These are phyloP conservation scores for Candida verbasci DNA, from an alignment of 805 yeast genomes.

Conservation along the genomic window DNA sequence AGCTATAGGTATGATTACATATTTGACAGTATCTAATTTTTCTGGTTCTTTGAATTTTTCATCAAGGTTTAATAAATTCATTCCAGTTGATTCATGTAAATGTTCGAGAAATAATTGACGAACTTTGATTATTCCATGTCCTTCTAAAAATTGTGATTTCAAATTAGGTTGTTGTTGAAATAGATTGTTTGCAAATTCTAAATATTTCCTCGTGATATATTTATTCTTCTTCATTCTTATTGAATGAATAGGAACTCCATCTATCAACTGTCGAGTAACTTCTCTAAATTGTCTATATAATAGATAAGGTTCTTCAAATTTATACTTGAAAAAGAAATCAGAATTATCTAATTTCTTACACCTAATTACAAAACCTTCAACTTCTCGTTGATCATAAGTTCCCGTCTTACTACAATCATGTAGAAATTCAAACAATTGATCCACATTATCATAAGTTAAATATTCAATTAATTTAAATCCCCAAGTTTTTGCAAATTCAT, in stretches of 20 bases:
- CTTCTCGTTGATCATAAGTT: slow-evolving; percentile 61
- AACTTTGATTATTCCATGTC: slow-evolving; percentile 70
- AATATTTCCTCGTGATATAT: slow-evolving; percentile 59
- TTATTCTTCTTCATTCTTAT: slow-evolving; percentile 47
- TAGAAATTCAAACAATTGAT: slow-evolving; percentile 46
- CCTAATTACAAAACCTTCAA: slow-evolving; percentile 93
- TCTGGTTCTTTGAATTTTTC: slow-evolving; percentile 8
- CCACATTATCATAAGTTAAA: slow-evolving; percentile 33
- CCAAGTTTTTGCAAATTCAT: slow-evolving; percentile 55
- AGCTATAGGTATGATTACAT: slow-evolving; percentile 75
- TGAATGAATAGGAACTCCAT: slow-evolving; percentile 20
- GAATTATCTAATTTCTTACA: slow-evolving; percentile 36
- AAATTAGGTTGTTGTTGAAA: slow-evolving; percentile 47
- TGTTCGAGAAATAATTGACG: slow-evolving; percentile 60
- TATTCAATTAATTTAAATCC: slow-evolving; percentile 66
- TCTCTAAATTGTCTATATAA: slow-evolving; percentile 91
- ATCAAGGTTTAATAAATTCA: slow-evolving; percentile 52
- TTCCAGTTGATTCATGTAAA: slow-evolving; percentile 44
- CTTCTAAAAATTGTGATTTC: slow-evolving; percentile 42
- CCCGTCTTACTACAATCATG: slow-evolving; percentile 62
- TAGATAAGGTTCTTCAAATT: slow-evolving; percentile 92
- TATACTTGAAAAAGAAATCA: slow-evolving; percentile 84
- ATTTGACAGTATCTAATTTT: slow-evolving; percentile 39
- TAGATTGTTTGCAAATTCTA: slow-evolving; percentile 59
- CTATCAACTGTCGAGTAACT: slow-evolving; percentile 60